These are phyloP conservation scores for Metschnikowia continentalis DNA, from an alignment of 805 yeast genomes.

Conservation along the genomic window DNA sequence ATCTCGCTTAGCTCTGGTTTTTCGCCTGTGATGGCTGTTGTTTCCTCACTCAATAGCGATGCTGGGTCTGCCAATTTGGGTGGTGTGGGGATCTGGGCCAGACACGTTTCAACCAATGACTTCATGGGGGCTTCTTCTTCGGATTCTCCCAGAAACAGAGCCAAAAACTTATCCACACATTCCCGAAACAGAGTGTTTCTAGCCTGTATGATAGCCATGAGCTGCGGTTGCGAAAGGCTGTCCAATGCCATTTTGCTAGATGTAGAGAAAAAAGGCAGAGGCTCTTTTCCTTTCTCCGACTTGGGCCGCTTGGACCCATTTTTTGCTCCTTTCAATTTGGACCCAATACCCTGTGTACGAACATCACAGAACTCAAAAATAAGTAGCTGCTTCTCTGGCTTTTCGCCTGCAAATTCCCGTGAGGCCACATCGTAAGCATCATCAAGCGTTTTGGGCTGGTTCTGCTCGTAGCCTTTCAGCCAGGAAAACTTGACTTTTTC, in stretches of 20 bases:
- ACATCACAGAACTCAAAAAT: conserved; percentile 79
- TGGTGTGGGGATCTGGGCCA: conserved; percentile 42
- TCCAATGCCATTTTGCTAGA: conserved; percentile 46
- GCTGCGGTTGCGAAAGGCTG: conserved; percentile 49
- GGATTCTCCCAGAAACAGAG: conserved; percentile 15
- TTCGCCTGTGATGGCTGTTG: conserved; percentile 3
- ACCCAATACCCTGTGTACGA: conserved; percentile 44
- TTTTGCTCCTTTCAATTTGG: conserved; percentile 18
- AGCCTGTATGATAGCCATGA: conserved; percentile 55
- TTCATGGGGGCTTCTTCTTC: conserved; percentile 37
- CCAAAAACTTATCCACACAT: conserved; percentile 17
- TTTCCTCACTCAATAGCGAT: conserved; percentile 28
- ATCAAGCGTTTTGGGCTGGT: conserved; percentile 28
- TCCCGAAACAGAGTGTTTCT: conserved; percentile 49
- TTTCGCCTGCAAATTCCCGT: conserved; percentile 46
- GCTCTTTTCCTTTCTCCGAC: background rate
- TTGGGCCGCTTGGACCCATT: conserved; percentile 7
- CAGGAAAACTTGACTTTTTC: conserved; percentile 40
- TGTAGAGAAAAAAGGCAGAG: conserved; percentile 22
- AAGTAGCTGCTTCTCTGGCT: conserved; percentile 49
- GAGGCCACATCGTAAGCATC: conserved; percentile 56
- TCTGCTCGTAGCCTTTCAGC: conserved; percentile 32
- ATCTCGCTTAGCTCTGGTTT: conserved; percentile 32
- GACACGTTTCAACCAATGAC: conserved; percentile 34
- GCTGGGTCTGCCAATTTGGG: conserved; percentile 58